Base-by-base conservation (phyloP, 2,329 filamentous ascomycete species). In the Colletotrichum sp. region DNA sequence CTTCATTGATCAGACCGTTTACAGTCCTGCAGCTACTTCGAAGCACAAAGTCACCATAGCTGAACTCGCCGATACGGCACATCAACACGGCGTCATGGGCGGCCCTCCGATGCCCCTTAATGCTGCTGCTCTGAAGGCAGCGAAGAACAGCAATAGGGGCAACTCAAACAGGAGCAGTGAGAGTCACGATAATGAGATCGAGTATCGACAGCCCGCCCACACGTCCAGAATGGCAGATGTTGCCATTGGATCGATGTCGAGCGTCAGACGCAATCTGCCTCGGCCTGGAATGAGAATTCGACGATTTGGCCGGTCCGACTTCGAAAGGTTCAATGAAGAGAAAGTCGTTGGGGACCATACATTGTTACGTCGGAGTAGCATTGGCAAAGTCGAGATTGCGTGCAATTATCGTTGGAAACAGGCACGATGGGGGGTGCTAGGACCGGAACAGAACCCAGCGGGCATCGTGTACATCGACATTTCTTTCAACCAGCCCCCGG, bases 151-250 rank as follows among this genome's bases (percentile, higher is more conserved):
- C 77, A 83, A 85, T n/a, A 91, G 88, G 84, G 91, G 89, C 80
- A 88, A 88, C 24, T 92, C 89, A 36, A 92, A 88, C 67, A 88
- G 88, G 77, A 92, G 89, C 86, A 92, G 87, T 76, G 88, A 83
- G 22, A 93, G 91, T 81, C 91, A 87, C 57, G 91, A 36, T 6
- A 5, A 36, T 7, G 1, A 36, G 1, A 36, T 8, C 82, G 92
- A 93, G 72, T 92, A 89, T 82, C 89, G 88, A 78, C 89, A 90
- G 77, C 44, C 6, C 3, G 4, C 10, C 10, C n/a, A 4, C 0
- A 22, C 6, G 0, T 48, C 44, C 5, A 48, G n/a, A 48, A 22
- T 4, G 44, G 10, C n/a, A 22, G 10, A 52, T 52, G 44, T 52
- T 13, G n/a, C n/a, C n/a, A 4, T 13, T 13, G 44, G 0, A 52